phyloP scores from a whole-genome alignment of 345 rosid genomes.

The Eucalyptus guilfoylei region DNA sequence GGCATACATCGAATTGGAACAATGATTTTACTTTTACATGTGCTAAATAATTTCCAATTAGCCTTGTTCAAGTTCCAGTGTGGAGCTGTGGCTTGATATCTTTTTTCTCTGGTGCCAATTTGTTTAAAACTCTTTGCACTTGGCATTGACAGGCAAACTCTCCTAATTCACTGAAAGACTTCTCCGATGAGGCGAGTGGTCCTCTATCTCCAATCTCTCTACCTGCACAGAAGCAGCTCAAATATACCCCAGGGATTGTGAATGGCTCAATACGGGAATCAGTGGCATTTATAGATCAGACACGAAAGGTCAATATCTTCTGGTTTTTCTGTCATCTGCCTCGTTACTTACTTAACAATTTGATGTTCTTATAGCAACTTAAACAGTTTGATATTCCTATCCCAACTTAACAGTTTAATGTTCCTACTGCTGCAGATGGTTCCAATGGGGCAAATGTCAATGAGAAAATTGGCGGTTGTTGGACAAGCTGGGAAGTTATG shows the following conservation, averaged over 20 bases:
- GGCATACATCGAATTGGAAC: not conserved
- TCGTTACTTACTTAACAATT: not conserved
- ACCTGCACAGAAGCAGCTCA: conserved; percentile 90
- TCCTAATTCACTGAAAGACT: conserved; percentile 49
- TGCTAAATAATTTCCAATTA: not conserved
- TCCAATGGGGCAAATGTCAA: conserved; percentile 70
- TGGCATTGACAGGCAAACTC: conserved; percentile 39
- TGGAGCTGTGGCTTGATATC: not conserved
- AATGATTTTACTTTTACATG: not conserved
- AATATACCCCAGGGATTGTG: conserved; percentile 80
- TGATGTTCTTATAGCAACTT: not conserved
- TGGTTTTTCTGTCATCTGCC: not conserved
- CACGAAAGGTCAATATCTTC: conserved; percentile 31
- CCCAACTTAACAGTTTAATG: not conserved
- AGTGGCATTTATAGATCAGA: conserved; percentile 55
- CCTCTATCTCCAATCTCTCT: conserved; percentile 62
- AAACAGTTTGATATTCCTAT: not conserved
- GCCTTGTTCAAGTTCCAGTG: not conserved
- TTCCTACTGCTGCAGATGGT: conserved; percentile 54
- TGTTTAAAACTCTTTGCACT: not conserved
- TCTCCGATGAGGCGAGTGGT: conserved; percentile 43
- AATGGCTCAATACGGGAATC: conserved; percentile 51
- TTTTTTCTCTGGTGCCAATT: not conserved
- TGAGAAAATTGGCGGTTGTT: conserved; percentile 49
- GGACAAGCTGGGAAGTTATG: conserved; percentile 87